Conservation (phyloP, 768 basidiomycete species). For the Psilocybe cyanescens region DNA sequence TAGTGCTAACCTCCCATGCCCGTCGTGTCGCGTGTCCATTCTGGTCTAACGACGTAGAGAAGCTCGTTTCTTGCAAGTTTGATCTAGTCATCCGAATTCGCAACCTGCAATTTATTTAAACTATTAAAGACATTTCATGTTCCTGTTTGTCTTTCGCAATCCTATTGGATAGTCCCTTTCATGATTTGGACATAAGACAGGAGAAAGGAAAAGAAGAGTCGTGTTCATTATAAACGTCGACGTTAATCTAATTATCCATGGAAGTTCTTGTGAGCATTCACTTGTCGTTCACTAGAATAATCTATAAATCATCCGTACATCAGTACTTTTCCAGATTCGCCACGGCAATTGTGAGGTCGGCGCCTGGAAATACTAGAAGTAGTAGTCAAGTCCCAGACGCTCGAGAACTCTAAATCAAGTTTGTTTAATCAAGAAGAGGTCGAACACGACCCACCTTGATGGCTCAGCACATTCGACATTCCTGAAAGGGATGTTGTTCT, state of each 20-base stretch:
- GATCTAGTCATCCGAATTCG: background rate
- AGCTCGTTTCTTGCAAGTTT: background rate
- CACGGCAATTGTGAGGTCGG: background rate
- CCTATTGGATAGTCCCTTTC: background rate
- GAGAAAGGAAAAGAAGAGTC: background rate
- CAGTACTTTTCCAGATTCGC: conserved; percentile 5
- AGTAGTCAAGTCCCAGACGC: conserved; percentile 9
- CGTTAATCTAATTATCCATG: background rate
- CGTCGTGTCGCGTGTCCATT: background rate
- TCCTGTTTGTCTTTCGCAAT: background rate
- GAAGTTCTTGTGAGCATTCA: background rate
- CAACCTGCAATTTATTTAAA: background rate
- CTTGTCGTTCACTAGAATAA: background rate
- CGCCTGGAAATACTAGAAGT: conserved; percentile 3
- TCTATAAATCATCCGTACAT: conserved; percentile 12
- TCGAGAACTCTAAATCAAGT: conserved; percentile 8
- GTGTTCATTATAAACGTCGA: background rate
- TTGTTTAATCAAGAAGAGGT: background rate
- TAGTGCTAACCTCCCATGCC: conserved; percentile 2
- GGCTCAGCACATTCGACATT: conserved; percentile 13
- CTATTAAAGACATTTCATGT: conserved; percentile 1
- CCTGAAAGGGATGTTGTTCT: conserved; percentile 1
- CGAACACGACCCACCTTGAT: conserved; percentile 11
- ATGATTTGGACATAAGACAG: background rate
- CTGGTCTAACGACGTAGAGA: conserved; percentile 1